Evolutionary conservation across 1,284 basidiomycete species (phyloP), one percentile per base, ranked within the genome.

Genomic region (Ustilago cynodontis): DNA sequence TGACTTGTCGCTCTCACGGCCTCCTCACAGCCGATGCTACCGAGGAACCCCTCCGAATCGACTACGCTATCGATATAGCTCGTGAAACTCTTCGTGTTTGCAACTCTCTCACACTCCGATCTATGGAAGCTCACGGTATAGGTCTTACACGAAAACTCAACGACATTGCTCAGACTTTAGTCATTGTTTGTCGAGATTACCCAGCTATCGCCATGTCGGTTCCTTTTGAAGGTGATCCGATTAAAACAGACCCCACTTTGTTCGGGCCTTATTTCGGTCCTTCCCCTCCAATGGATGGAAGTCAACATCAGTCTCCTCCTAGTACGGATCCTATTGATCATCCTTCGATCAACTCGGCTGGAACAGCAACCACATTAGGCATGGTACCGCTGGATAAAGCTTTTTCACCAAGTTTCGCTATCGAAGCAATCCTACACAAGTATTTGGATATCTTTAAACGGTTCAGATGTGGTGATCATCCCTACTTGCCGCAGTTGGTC

Each of bases 51-150:
- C 37, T 80, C 13, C 53, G 77, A 1, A 69, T 80, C 22, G 77
- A 78, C 45, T 78, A 80, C 49, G 73, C 80, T 1, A 72, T 82
- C 50, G 71, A 79, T 56, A 77, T 82, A 33, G 80, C 80, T 2
- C 61, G 78, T n/a, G 69, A 76, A 49, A 79, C 73, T 22, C 45
- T 79, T n/a, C 63, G 76, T 2, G 70, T 81, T 7, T 81, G 80
- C 70, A 75, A 77, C 62, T 65, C 66, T 26, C 66, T 82, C 11
- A 62, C 66, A 13, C 59, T 80, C 14, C 54, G 73, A 1, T 60
- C 68, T 18, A 82, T 82, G 80, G 80, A 82, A 50, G 80, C 78
- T 37, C 80, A 82, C 43, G 80, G 80, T 11, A 75, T 82, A 29
- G 80, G 80, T 1, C 54, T 80, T 14, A 74, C 77, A 8, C 56